Conservation (phyloP, 2,329 filamentous ascomycete genomes). For the Diaporthe eres region DNA sequence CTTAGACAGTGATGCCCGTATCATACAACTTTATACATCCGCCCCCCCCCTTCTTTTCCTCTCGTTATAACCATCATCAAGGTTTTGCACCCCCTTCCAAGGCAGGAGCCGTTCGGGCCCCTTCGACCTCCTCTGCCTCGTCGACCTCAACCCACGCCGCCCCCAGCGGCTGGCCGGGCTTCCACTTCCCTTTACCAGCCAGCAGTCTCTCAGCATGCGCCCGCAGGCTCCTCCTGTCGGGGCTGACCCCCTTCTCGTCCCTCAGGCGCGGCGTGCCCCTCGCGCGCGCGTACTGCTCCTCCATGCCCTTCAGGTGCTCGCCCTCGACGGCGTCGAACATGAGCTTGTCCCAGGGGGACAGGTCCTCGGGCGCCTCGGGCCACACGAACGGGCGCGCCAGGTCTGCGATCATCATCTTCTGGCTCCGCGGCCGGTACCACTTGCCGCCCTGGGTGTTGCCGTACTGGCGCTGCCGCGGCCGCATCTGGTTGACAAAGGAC, state of each 20-base stretch:
- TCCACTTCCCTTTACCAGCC: slow-evolving; percentile 73
- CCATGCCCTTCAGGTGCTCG: slow-evolving; percentile 55
- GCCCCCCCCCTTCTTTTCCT: background rate
- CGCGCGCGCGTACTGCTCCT: background rate
- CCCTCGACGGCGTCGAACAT: slow-evolving; percentile 68
- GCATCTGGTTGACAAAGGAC: slow-evolving; percentile 82
- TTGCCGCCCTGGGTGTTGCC: slow-evolving; percentile 61
- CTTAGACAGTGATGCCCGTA: slow-evolving; percentile 28
- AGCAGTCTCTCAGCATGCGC: slow-evolving; percentile 75
- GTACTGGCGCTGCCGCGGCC: slow-evolving; percentile 67
- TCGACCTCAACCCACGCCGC: slow-evolving; percentile 60
- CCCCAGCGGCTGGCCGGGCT: slow-evolving; percentile 60
- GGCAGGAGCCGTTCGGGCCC: slow-evolving; percentile 45
- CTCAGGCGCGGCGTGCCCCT: slow-evolving; percentile 46
- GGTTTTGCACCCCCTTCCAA: slow-evolving; percentile 43
- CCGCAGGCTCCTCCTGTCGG: slow-evolving; percentile 58
- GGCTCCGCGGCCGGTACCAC: slow-evolving; percentile 78
- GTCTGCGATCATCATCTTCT: slow-evolving; percentile 97
- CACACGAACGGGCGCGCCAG: slow-evolving; percentile 90
- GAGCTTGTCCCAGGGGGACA: slow-evolving; percentile 75
- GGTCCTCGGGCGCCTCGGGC: slow-evolving; percentile 77
- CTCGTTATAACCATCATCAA: slow-evolving; percentile 18
- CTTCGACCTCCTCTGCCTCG: slow-evolving; percentile 45
- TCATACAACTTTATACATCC: slow-evolving; percentile 41
- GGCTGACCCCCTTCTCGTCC: slow-evolving; percentile 54